Evolutionary conservation across 2,329 filamentous ascomycete genomes (phyloP).

Genomic region (Scopulariopsis brevicaulis): DNA sequence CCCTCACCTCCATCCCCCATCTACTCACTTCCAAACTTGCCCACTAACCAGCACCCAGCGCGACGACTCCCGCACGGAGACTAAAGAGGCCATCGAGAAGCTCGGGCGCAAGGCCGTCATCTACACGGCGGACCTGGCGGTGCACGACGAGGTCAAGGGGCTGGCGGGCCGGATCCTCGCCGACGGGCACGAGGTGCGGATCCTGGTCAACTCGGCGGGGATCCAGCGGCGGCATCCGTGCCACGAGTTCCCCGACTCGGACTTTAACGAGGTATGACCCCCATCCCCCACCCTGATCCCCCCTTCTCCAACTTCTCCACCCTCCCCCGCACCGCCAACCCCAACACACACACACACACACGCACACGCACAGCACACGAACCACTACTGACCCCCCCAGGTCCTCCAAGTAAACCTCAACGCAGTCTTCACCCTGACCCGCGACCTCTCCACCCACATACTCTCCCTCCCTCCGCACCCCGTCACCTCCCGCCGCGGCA

Average conservation of each 20-base stretch:
- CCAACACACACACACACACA: too few relatives aligned
- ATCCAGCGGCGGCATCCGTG: constrained; percentile 72
- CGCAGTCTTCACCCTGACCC: constrained; percentile 66
- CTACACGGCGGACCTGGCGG: constrained; percentile 60
- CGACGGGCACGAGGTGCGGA: constrained; percentile 55
- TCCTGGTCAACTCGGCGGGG: constrained; percentile 78
- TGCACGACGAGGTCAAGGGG: constrained; percentile 43
- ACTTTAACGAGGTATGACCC: constrained; percentile 55
- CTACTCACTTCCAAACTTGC: not conserved
- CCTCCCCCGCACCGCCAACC: not conserved
- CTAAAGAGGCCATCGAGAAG: constrained; percentile 48
- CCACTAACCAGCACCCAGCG: constrained; percentile 18
- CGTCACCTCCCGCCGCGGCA: constrained; percentile 45
- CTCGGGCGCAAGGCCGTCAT: constrained; percentile 56
- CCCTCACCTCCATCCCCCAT: not conserved
- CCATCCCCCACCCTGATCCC: not conserved
- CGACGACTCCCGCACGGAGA: constrained; percentile 30
- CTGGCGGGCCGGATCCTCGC: constrained; percentile 50
- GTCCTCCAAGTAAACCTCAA: constrained; percentile 82
- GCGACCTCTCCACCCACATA: constrained; percentile 73
- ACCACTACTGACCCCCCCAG: constrained; percentile 15
- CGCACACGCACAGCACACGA: not conserved
- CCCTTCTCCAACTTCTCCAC: not conserved
- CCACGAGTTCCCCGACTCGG: constrained; percentile 61
- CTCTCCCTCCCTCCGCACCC: constrained; percentile 39